Evolutionary conservation across 2,329 filamentous ascomycete species (phyloP), one percentile per base, ranked within the genome.

Genomic region (Cytospora chrysosperma): DNA sequence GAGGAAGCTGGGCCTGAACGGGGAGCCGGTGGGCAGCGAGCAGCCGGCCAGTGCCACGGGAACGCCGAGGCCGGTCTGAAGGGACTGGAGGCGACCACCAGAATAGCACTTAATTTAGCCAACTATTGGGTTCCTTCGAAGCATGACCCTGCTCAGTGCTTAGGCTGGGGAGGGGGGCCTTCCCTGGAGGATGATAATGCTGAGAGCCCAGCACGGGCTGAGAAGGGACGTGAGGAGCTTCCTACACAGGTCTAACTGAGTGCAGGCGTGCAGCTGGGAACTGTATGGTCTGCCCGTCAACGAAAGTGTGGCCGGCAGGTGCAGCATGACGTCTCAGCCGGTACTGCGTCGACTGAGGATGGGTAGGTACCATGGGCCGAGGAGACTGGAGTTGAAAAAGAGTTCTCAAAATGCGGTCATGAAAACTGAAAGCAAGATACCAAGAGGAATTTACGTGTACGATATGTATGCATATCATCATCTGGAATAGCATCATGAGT

Each of bases 41-140:
- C 83, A 84, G 59, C 87, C 84, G 1, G 83, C 81, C 3, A 86
- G 86, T 68, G 82, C 83, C 0, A 81, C 83, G 1, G 87, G 83
- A 1, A 89, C 87, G 1, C 86, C 88, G 1, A 81, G 79, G 43
- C 79, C 80, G 37, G 66, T 56, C 1, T 68, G 59, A 65, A 65
- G 30, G 17, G 6, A 13, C 10, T 10, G 19, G 4, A 32, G 51
- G 2, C 15, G 10, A 13, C 30, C 27, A 4, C 13, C 9, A 47
- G n/a, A 19, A 13, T 12, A 4, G 7, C 4, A n/a, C 17, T 28
- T n/a, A n/a, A n/a, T 13, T 24, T 13, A 47, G 10, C 43, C 21
- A 47, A 12, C n/a, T 47, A 47, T 8, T 47, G n/a, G n/a, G 43
- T 12, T 24, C n/a, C 24, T 47, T 7, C 3, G n/a, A 26, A 34